Evolutionary conservation across 2,329 filamentous ascomycete genomes (phyloP), one percentile per base, ranked within the genome.

Genomic region (Calonectria hongkongensis): DNA sequence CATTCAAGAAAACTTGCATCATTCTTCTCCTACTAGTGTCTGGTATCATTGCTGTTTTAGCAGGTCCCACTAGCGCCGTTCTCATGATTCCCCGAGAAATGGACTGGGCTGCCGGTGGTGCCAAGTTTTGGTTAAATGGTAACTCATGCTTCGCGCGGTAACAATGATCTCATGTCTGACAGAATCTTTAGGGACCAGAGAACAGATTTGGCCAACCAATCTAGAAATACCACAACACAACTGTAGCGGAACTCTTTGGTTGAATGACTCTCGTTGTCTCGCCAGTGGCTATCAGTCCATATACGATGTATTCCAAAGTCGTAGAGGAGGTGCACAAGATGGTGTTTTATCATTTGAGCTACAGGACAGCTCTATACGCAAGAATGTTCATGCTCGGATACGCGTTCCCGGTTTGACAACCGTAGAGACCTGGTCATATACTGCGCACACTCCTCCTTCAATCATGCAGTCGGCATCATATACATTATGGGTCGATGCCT

Each of bases 61-160:
- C 47, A 25, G 48, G 48, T 51, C 48, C 48, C 3, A 51, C 48
- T 1, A 51, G 48, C 12, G 48, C 48, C 27, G 30, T 51, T 30
- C 48, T 51, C 4, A 51, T 51, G 48, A 30, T 51, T 10, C 48
- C 48, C 9, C 25, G 48, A 18, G 48, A 51, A 51, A 30, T 51
- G 27, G 48, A 51, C 10, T 51, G 48, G 48, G 27, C 4, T 16
- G 9, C 48, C 9, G 48, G 48, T 1, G 48, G 27, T 7, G 27
- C 48, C 4, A 51, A 30, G 27, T 51, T 8, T 27, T 51, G 48
- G 48, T 10, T 51, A 30, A 51, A 51, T 30, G 48, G 48, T 51
- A 12, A 50, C 2, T 15, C 9, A 28, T 28, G 6, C 13, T 15
- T 27, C 41, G 4, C 15, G 4, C 15, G 18, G 16, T 16, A n/a